Percentiles rank a stretch among this genome's conserved stretches.
These are phyloP conservation scores for Trichoderma reesei DNA, from an alignment of 495 filamentous ascomycete genomes.

Conservation along the genomic window DNA sequence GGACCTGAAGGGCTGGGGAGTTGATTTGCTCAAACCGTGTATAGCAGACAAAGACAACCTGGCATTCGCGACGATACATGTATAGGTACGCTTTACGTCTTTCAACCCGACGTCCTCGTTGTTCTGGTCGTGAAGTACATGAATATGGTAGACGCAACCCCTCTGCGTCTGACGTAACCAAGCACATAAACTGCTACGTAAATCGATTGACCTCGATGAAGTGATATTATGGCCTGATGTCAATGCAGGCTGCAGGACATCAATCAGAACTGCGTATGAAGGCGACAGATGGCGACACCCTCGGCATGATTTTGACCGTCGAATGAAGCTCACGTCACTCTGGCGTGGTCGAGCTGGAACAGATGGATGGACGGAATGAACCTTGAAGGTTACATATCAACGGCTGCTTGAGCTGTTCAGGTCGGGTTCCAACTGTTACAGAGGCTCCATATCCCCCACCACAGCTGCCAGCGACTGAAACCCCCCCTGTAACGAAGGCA, in stretches of 20 bases:
- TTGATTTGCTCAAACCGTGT: neutral
- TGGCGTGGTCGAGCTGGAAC: neutral
- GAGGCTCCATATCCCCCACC: no score
- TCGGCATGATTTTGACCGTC: neutral
- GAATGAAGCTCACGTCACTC: slow-evolving; percentile 6
- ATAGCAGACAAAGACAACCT: neutral
- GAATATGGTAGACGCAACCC: no score
- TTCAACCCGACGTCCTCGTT: neutral
- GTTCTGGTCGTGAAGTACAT: no score
- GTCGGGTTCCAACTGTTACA: no score
- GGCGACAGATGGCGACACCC: neutral
- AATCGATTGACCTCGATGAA: neutral
- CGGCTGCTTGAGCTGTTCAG: no score
- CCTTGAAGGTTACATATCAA: no score
- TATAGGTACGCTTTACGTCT: no score
- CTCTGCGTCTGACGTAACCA: no score
- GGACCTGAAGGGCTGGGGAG: neutral
- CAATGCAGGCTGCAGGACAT: neutral
- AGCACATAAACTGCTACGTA: no score
- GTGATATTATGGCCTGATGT: neutral
- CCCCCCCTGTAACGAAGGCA: neutral
- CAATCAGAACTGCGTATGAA: neutral
- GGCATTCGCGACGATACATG: no score
- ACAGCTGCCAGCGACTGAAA: no score
- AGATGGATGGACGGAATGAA: neutral